phyloP scores from a whole-genome alignment of 1,284 basidiomycete genomes.

The Schizophyllum commune region DNA sequence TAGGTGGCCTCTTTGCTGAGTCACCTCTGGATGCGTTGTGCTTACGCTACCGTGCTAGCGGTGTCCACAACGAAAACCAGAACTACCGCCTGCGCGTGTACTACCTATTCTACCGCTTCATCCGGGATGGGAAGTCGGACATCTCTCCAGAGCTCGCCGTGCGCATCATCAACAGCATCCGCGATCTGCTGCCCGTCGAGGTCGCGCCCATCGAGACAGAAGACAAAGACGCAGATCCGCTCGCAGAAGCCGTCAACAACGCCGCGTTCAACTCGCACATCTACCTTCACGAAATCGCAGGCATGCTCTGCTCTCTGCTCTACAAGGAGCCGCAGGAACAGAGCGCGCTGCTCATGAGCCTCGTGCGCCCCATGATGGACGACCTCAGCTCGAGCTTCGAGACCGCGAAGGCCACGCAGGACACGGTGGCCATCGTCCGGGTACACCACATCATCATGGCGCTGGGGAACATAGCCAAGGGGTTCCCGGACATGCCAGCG shows the following conservation, averaged over 20 bases:
- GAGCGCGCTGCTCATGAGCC: conserved; percentile 63
- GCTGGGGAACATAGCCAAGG: conserved; percentile 91
- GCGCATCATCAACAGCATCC: conserved; percentile 69
- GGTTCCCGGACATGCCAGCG: conserved; percentile 86
- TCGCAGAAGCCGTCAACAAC: conserved; percentile 76
- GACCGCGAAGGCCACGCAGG: conserved; percentile 43
- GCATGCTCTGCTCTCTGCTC: conserved; percentile 76
- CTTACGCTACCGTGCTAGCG: conserved; percentile 41
- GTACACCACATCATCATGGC: conserved; percentile 97
- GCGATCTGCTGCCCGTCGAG: conserved; percentile 61
- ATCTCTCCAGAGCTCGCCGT: conserved; percentile 70
- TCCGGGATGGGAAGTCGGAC: conserved; percentile 78
- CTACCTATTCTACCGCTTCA: conserved; percentile 92
- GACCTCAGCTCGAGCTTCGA: conserved; percentile 69
- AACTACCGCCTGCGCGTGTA: conserved; percentile 76
- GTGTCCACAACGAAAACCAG: conserved; percentile 76
- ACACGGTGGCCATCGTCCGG: conserved; percentile 73
- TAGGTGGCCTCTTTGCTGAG: conserved; percentile 26
- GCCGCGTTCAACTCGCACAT: conserved; percentile 86
- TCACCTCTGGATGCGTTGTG: conserved; percentile 2
- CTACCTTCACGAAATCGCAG: conserved; percentile 92
- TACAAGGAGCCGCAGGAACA: conserved; percentile 68
- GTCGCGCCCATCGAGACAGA: conserved; percentile 63
- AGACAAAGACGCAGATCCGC: conserved; percentile 47
- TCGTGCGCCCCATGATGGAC: conserved; percentile 78